Evolutionary conservation across 208 protist genomes (phyloP).

Genomic region (Trichomonas gallinae): DNA sequence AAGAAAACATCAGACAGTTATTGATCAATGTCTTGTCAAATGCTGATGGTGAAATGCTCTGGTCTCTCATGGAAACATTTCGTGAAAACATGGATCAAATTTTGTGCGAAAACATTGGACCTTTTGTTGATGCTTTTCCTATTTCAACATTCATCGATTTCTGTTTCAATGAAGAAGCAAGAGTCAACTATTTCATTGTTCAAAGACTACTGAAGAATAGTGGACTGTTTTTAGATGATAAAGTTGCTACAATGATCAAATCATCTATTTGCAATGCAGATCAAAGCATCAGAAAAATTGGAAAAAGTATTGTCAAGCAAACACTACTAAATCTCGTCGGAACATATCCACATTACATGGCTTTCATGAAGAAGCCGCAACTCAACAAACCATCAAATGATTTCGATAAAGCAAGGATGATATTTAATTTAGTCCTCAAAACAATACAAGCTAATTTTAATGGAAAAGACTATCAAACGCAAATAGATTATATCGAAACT

Average conservation of each 20-base stretch:
- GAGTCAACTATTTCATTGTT: not conserved
- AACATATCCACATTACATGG: not conserved
- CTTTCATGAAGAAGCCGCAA: not conserved
- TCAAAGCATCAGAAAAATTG: not conserved
- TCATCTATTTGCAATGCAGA: not conserved
- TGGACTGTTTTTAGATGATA: not conserved
- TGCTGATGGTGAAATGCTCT: not conserved
- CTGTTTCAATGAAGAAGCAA: not conserved
- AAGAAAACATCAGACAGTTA: not conserved
- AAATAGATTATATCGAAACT: not conserved
- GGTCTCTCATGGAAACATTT: not conserved
- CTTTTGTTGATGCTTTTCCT: not conserved
- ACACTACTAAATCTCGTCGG: not conserved
- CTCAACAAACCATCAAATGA: not conserved
- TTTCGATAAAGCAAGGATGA: not conserved
- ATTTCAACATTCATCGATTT: not conserved
- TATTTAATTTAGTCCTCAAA: not conserved
- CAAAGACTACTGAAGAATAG: not conserved
- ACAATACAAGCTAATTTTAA: not conserved
- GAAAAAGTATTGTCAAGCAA: not conserved
- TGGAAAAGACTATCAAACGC: not conserved
- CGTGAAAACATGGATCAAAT: not conserved
- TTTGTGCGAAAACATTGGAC: not conserved
- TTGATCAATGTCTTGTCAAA: not conserved
- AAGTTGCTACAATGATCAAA: not conserved